Evolutionary conservation across 2,329 filamentous ascomycete genomes (phyloP).

Genomic region (Trichoderma guizhouense): DNA sequence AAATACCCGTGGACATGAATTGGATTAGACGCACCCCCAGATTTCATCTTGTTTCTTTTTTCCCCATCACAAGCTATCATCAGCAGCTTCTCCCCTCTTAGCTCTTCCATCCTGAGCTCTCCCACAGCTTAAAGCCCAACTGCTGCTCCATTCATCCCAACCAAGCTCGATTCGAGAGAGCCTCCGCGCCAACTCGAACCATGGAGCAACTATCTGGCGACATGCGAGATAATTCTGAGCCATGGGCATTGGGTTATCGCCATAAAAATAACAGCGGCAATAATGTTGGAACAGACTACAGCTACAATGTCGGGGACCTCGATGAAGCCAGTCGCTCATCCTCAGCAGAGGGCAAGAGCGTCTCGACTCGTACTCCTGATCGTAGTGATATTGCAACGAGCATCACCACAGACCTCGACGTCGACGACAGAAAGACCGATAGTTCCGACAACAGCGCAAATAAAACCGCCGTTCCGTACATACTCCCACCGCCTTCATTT

Average conservation of each 20-base stretch:
- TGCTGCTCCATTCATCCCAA: too few species aligned
- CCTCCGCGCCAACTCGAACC: neutral
- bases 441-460: neutral
- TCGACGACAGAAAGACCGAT: neutral
- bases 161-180: too few species aligned
- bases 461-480: neutral
- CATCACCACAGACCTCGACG: neutral
- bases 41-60: too few species aligned
- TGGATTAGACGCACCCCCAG: too few species aligned
- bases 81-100: too few species aligned
- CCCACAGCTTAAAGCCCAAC: too few species aligned
- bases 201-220: neutral
- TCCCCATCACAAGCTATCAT: too few species aligned
- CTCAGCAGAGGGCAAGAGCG: neutral
- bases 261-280: neutral
- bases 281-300: neutral
- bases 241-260: neutral
- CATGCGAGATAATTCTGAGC: neutral
- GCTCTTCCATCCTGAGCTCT: too few species aligned
- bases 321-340: neutral
- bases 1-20: too few species aligned
- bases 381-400: neutral
- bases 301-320: neutral
- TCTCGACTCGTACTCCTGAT: neutral
- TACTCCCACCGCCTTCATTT: neutral